A percentile compares a stretch with the other conserved stretches of the same genome.
These are phyloP conservation scores for Arabidopsis lyrata DNA, from an alignment of 441 rosid genomes.

Conservation along the genomic window DNA sequence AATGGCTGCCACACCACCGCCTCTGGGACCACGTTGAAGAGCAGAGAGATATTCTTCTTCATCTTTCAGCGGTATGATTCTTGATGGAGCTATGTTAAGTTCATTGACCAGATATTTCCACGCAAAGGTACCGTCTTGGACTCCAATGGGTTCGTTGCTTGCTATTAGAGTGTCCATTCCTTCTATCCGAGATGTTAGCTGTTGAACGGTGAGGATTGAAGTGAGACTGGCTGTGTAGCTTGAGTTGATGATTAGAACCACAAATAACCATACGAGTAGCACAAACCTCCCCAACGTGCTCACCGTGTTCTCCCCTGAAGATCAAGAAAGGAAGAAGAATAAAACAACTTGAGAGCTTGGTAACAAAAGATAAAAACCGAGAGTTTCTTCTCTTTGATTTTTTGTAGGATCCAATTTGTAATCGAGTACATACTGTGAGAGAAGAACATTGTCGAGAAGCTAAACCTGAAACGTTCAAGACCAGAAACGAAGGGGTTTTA, in stretches of 20 bases:
- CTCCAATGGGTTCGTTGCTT: slow-evolving; percentile 77
- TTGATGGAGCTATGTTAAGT: slow-evolving; percentile 77
- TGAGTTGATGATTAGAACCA: slow-evolving; percentile 93
- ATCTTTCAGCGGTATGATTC: slow-evolving; percentile 60
- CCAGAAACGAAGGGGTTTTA: slow-evolving; percentile 24
- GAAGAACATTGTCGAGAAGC: slow-evolving; percentile 99
- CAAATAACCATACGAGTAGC: slow-evolving; percentile 88
- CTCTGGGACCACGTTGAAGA: slow-evolving; percentile 70
- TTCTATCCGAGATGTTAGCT: slow-evolving; percentile 74
- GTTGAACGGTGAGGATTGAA: slow-evolving; percentile 93
- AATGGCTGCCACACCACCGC: slow-evolving; percentile 88
- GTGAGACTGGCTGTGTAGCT: slow-evolving; percentile 98
- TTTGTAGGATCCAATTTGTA: slow-evolving; percentile 15
- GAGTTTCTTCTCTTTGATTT: slow-evolving; percentile 1
- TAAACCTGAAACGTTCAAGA: slow-evolving; percentile 81
- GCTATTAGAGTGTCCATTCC: slow-evolving; percentile 82
- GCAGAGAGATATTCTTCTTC: slow-evolving; percentile 60
- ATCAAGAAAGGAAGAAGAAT: slow-evolving; percentile 31
- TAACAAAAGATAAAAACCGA: background rate
- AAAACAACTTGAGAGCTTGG: slow-evolving; percentile 12
- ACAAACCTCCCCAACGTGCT: slow-evolving; percentile 88
- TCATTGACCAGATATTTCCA: slow-evolving; percentile 76
- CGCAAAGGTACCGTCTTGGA: slow-evolving; percentile 91
- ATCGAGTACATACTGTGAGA: slow-evolving; percentile 76
- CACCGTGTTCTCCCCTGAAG: slow-evolving; percentile 88